These are phyloP conservation scores for Sideroxylon spinosum DNA, from an alignment of 179 eudicot species.

Conservation along the genomic window DNA sequence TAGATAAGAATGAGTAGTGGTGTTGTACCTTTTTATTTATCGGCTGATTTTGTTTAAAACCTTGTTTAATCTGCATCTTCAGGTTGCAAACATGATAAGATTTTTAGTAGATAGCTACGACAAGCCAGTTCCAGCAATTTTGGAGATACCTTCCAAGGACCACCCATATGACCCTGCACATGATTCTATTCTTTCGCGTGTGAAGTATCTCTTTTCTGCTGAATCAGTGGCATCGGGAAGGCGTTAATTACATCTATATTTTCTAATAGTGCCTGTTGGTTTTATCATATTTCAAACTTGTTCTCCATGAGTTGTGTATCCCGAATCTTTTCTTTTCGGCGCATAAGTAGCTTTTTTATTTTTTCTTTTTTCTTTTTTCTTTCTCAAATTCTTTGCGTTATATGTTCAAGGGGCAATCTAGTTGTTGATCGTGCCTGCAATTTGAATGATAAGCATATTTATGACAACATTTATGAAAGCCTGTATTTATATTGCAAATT, in stretches of 20 bases:
- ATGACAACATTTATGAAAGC: not conserved
- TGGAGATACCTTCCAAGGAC: slow-evolving; percentile 96
- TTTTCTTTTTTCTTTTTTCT: no score
- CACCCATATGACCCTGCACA: slow-evolving; percentile 94
- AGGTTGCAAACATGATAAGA: slow-evolving; percentile 95
- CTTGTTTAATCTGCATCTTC: slow-evolving; percentile 18
- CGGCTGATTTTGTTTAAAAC: not conserved
- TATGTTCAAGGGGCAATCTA: not conserved
- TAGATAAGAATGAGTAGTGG: not conserved
- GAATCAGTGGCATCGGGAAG: slow-evolving; percentile 74
- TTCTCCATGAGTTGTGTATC: slow-evolving; percentile 7
- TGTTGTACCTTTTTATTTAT: not conserved
- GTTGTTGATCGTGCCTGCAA: not conserved
- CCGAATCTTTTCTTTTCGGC: not conserved
- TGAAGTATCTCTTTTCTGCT: slow-evolving; percentile 73
- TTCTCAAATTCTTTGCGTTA: not conserved
- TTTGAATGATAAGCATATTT: no score
- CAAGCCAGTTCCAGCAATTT: slow-evolving; percentile 87
- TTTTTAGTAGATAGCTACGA: slow-evolving; percentile 90
- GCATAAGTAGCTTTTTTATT: not conserved
- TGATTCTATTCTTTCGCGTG: slow-evolving; percentile 89
- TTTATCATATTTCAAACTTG: not conserved
- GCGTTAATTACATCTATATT: slow-evolving; percentile 19
- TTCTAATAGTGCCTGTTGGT: not conserved
- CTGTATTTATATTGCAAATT: not conserved